Percentiles rank a stretch among this genome's conserved stretches.
These are phyloP conservation scores for Hypocreales sp. DNA, from an alignment of 2,329 filamentous ascomycete species.

Conservation along the genomic window DNA sequence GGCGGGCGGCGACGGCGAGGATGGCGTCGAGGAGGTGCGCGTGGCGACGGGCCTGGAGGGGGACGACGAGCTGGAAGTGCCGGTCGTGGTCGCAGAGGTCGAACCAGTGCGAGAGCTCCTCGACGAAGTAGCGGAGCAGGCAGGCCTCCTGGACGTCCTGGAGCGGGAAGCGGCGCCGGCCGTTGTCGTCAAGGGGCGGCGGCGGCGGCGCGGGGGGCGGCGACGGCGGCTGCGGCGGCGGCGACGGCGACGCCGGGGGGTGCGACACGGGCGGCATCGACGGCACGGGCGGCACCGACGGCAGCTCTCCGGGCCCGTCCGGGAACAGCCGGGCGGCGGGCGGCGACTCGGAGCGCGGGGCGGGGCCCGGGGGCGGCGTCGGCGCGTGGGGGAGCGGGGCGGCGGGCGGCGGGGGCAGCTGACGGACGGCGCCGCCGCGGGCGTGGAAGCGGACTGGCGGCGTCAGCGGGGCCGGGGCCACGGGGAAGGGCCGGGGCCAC, in stretches of 20 bases:
- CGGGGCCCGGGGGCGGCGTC: too few relatives aligned
- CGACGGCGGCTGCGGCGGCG: too few relatives aligned
- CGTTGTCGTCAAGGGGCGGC: neutral
- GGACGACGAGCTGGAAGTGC: conserved; percentile 23
- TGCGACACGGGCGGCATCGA: too few relatives aligned
- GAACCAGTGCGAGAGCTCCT: conserved; percentile 24
- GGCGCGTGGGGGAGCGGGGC: neutral
- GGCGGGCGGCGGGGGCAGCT: neutral
- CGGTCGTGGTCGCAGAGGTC: conserved; percentile 23
- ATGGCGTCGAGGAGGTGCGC: conserved; percentile 22
- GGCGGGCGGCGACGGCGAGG: conserved; percentile 23
- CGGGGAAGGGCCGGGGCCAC: too few relatives aligned
- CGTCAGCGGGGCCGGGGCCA: too few relatives aligned
- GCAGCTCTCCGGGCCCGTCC: too few relatives aligned
- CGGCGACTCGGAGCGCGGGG: too few relatives aligned
- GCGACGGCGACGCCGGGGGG: too few relatives aligned
- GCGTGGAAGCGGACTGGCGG: conserved; percentile 8
- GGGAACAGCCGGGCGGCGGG: too few relatives aligned
- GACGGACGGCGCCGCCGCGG: conserved; percentile 4
- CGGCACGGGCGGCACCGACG: too few relatives aligned
- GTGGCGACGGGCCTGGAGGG: conserved; percentile 17
- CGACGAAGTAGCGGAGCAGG: conserved; percentile 21
- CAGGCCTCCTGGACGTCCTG: conserved; percentile 21
- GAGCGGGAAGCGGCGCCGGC: conserved; percentile 12
- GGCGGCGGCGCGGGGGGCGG: neutral